phyloP scores from a whole-genome alignment of 805 yeast genomes.

The Candida railenensis region DNA sequence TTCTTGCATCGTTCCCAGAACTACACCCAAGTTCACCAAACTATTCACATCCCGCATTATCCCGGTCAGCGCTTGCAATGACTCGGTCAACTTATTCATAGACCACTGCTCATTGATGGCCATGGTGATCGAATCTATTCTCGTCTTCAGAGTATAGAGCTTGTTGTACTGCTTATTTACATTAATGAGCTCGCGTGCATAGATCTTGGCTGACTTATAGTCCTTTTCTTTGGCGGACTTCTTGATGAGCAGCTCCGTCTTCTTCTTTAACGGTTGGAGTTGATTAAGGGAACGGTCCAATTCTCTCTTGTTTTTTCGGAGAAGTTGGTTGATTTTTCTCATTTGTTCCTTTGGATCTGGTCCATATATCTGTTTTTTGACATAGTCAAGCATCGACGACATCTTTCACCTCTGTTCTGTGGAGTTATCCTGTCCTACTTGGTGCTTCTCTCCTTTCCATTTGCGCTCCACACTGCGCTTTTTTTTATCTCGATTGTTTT shows the following conservation, averaged over 20 bases:
- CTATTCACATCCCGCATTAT: constrained; percentile 88
- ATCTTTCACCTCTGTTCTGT: not conserved
- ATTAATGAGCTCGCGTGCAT: constrained; percentile 78
- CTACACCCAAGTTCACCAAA: constrained; percentile 73
- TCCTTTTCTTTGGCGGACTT: constrained; percentile 77
- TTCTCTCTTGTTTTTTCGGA: constrained; percentile 83
- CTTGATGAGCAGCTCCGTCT: constrained; percentile 75
- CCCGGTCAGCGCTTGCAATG: constrained; percentile 72
- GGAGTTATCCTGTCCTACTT: not conserved
- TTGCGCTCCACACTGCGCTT: no score
- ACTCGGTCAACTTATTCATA: constrained; percentile 76
- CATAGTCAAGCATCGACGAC: constrained; percentile 60
- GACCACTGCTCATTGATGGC: constrained; percentile 91
- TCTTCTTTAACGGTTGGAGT: constrained; percentile 59
- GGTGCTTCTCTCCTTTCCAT: not conserved
- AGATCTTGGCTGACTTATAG: constrained; percentile 66
- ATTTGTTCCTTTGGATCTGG: constrained; percentile 93
- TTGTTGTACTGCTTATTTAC: constrained; percentile 73
- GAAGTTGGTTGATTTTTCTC: constrained; percentile 72
- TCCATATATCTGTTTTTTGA: constrained; percentile 90
- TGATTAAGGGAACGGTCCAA: constrained; percentile 74
- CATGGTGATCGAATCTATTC: constrained; percentile 80
- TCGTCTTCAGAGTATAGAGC: constrained; percentile 78
- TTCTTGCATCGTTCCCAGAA: constrained; percentile 80
- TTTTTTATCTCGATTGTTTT: no score